phyloP scores from a whole-genome alignment of 495 filamentous ascomycete genomes.

The Penicillium crystallinum region DNA sequence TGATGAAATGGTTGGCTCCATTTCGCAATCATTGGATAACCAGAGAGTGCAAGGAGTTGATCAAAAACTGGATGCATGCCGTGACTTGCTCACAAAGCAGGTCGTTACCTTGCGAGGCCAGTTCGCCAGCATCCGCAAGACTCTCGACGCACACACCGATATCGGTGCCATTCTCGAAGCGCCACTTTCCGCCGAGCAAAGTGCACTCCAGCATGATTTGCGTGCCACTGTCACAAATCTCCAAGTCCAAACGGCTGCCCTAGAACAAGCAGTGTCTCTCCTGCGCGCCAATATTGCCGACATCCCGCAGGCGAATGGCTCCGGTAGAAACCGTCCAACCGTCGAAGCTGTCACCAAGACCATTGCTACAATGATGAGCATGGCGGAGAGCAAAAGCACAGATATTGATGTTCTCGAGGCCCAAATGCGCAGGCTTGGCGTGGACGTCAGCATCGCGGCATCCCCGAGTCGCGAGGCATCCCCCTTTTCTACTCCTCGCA shows the following conservation, averaged over 20 bases:
- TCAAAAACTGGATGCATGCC: constrained; percentile 56
- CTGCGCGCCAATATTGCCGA: constrained; percentile 74
- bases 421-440: constrained; percentile 68
- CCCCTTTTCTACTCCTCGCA: constrained; percentile 58
- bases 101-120: constrained; percentile 62
- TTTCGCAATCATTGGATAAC: constrained; percentile 55
- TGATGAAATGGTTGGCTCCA: constrained; percentile 48
- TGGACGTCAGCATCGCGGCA: constrained; percentile 46
- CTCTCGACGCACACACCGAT: constrained; percentile 64
- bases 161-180: constrained; percentile 53
- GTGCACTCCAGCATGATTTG: constrained; percentile 74
- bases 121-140: constrained; percentile 66
- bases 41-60: constrained; percentile 60
- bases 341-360: constrained; percentile 89
- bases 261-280: constrained; percentile 75
- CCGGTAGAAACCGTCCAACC: constrained; percentile 59
- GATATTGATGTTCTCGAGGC: constrained; percentile 87
- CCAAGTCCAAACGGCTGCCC: constrained; percentile 66
- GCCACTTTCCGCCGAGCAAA: constrained; percentile 77
- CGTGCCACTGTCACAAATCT: constrained; percentile 63
- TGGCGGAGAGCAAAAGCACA: constrained; percentile 80
- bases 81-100: constrained; percentile 55
- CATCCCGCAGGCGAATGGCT: constrained; percentile 33
- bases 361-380: constrained; percentile 84
- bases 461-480: constrained; percentile 49